Conservation (phyloP, 2,329 filamentous ascomycete genomes). For the Nakataea oryzae region DNA sequence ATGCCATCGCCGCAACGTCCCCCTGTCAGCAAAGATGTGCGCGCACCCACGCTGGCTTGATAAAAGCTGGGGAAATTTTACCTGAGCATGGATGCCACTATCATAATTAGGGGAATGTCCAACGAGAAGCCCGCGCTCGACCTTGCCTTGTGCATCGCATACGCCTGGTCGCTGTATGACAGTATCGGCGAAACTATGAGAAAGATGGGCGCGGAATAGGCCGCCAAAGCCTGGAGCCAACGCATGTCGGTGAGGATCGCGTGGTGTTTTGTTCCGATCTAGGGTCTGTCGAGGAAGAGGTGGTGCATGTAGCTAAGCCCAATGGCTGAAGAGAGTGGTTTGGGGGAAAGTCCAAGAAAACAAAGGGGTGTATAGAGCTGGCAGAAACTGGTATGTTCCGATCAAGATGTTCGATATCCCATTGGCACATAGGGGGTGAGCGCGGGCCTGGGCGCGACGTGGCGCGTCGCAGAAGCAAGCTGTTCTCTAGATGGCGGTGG, state of each 20-base stretch:
- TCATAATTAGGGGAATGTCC: constrained; percentile 64
- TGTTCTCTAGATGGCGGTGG: not conserved
- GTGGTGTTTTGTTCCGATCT: not conserved
- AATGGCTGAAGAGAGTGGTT: not conserved
- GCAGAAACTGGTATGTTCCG: not conserved
- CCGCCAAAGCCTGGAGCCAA: constrained; percentile 38
- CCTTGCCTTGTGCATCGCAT: constrained; percentile 49
- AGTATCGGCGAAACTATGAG: constrained; percentile 53
- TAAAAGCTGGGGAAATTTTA: constrained; percentile 18
- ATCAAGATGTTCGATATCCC: not conserved
- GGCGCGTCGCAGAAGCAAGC: not conserved
- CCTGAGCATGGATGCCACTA: constrained; percentile 57
- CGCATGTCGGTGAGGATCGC: constrained; percentile 17
- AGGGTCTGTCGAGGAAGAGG: not conserved
- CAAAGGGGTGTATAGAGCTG: not conserved
- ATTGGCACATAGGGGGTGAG: not conserved
- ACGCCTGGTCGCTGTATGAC: constrained; percentile 55
- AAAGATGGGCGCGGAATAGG: constrained; percentile 51
- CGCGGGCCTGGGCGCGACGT: not conserved
- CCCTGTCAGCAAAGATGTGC: not conserved
- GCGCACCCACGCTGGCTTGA: not conserved
- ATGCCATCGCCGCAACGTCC: not conserved
- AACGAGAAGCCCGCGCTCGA: constrained; percentile 59
- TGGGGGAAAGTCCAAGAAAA: not conserved
- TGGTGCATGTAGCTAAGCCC: not conserved